Percentiles rank a stretch among this genome's conserved stretches.
Conservation (phyloP, 768 basidiomycete genomes). For the Rhizopogon vulgaris region DNA sequence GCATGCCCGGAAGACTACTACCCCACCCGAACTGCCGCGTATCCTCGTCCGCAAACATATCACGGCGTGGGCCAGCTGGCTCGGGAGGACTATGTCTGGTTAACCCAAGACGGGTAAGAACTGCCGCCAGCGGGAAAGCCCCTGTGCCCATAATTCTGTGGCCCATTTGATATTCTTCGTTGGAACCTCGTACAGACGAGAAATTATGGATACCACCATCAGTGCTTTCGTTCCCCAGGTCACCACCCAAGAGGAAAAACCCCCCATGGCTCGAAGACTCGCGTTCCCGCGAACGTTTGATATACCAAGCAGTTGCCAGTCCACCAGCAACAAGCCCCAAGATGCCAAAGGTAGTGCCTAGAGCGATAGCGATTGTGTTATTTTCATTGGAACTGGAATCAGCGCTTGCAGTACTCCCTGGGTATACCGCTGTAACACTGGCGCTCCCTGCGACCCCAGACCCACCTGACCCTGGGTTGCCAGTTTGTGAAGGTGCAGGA, state of each 20-base stretch:
- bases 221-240: slow-evolving; percentile 10
- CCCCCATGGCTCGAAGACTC: neutral
- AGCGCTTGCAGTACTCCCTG: slow-evolving; percentile 5
- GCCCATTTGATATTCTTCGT: neutral
- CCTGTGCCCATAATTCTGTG: slow-evolving; percentile 1
- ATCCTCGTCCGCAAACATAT: slow-evolving; percentile 80
- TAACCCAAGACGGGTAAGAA: slow-evolving; percentile 21
- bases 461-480: slow-evolving; percentile 8
- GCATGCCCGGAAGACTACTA: slow-evolving; percentile 8
- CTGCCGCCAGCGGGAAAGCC: slow-evolving; percentile 6
- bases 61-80: slow-evolving; percentile 36
- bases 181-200: neutral
- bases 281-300: slow-evolving; percentile 27
- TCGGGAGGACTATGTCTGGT: slow-evolving; percentile 6
- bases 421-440: slow-evolving; percentile 7
- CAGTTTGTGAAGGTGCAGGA: slow-evolving; percentile 28
- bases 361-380: slow-evolving; percentile 42
- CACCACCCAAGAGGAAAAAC: slow-evolving; percentile 17
- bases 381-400: slow-evolving; percentile 15
- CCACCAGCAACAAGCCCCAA: slow-evolving; percentile 45
- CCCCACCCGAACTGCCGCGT: slow-evolving; percentile 38
- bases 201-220: slow-evolving; percentile 2
- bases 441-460: neutral
- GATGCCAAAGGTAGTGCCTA: slow-evolving; percentile 59
- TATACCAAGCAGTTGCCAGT: slow-evolving; percentile 37